Percentiles rank a stretch among this genome's conserved stretches.
These are phyloP conservation scores for Paraglomus occultum DNA, from an alignment of 192 early-diverging fungal genomes.

Conservation along the genomic window DNA sequence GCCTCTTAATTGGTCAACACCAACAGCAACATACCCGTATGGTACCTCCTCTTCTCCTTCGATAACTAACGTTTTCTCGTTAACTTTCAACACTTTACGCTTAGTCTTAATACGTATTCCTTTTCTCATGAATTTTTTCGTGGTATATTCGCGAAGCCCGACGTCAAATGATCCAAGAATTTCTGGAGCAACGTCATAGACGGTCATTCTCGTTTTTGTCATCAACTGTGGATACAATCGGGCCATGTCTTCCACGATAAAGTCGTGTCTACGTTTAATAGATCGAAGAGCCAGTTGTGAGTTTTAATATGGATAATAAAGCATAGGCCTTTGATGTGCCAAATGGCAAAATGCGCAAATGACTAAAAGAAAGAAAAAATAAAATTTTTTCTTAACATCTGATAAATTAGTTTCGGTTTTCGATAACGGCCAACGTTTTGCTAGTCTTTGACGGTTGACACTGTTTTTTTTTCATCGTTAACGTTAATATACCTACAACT, in stretches of 20 bases:
- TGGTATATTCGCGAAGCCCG: constrained; percentile 70
- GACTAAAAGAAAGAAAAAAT: too few relatives aligned
- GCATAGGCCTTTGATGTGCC: too few relatives aligned
- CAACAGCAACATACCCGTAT: too few relatives aligned
- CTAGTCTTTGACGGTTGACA: too few relatives aligned
- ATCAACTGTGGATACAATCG: constrained; percentile 71
- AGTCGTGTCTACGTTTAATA: constrained; percentile 51
- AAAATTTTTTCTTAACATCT: too few relatives aligned
- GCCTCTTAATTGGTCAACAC: too few relatives aligned
- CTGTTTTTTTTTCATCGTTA: background rate
- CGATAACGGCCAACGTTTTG: too few relatives aligned
- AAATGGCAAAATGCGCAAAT: too few relatives aligned
- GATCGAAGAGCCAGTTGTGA: background rate
- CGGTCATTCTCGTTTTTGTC: constrained; percentile 54
- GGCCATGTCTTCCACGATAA: constrained; percentile 78
- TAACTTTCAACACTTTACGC: constrained; percentile 60
- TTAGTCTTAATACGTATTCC: constrained; percentile 74
- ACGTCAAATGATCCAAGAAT: constrained; percentile 78
- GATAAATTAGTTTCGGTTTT: too few relatives aligned
- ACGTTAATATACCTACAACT: constrained; percentile 46
- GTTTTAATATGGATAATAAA: too few relatives aligned
- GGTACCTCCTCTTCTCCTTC: constrained; percentile 45
- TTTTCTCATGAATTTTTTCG: constrained; percentile 68
- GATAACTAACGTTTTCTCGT: constrained; percentile 49
- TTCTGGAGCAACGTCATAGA: constrained; percentile 78